These are phyloP conservation scores for Conoideocrella luteorostrata DNA, from an alignment of 2,329 filamentous ascomycete genomes.

Conservation along the genomic window DNA sequence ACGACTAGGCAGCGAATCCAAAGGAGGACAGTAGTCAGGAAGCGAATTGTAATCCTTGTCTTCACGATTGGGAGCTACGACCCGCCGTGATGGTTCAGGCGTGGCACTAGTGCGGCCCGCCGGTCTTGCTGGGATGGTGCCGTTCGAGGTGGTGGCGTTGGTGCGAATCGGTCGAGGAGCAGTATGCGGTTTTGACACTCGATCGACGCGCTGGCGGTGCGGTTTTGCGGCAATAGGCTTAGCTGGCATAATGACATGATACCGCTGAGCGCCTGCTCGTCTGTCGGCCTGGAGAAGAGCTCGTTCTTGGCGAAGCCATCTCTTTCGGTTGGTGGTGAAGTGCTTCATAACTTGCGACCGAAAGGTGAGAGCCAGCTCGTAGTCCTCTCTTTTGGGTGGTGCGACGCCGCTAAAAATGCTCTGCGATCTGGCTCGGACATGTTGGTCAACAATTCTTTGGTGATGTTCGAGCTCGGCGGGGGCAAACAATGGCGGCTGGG, in stretches of 20 bases:
- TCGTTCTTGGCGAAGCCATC: constrained; percentile 46
- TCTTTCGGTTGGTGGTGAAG: constrained; percentile 35
- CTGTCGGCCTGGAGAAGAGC: constrained; percentile 42
- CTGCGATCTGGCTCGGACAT: constrained; percentile 38
- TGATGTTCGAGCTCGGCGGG: constrained; percentile 33
- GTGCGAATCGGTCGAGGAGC: constrained; percentile 30
- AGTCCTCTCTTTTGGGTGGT: constrained; percentile 47
- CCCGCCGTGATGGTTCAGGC: constrained; percentile 44
- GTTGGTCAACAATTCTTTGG: constrained; percentile 43
- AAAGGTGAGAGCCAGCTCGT: constrained; percentile 47
- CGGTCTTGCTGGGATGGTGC: constrained; percentile 20
- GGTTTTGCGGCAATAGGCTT: constrained; percentile 27
- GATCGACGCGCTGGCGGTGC: constrained; percentile 24
- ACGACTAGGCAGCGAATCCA: constrained; percentile 57
- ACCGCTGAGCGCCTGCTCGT: constrained; percentile 32
- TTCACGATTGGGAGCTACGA: constrained; percentile 62
- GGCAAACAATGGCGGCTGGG: constrained; percentile 45
- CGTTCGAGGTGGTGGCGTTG: constrained; percentile 16
- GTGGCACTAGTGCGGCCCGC: constrained; percentile 36
- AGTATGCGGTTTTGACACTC: constrained; percentile 29
- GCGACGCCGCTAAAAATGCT: constrained; percentile 35
- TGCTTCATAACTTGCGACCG: constrained; percentile 44
- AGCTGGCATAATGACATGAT: constrained; percentile 37
- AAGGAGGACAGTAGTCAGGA: constrained; percentile 65
- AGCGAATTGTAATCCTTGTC: constrained; percentile 74